A percentile compares a stretch with the other conserved stretches of the same genome.
These are phyloP conservation scores for Penicillium oxalicum DNA, from an alignment of 2,329 filamentous ascomycete species.

Conservation along the genomic window DNA sequence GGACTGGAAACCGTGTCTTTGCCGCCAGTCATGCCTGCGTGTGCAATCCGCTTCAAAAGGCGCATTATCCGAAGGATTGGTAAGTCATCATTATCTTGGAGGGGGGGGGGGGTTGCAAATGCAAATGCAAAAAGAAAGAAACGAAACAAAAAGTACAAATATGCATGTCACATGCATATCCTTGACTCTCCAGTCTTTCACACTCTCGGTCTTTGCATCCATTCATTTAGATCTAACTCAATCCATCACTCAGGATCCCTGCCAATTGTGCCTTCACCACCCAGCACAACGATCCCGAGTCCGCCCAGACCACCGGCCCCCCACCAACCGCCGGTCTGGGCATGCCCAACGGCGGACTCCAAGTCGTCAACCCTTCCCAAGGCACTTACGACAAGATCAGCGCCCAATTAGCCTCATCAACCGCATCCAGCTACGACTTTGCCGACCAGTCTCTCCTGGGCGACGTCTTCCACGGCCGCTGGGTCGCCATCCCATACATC, in stretches of 20 bases:
- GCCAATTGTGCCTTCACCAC: conserved; percentile 57
- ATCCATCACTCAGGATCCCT: conserved; percentile 28
- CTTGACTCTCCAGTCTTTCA: not conserved
- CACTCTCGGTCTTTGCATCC: too few species aligned
- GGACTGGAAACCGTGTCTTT: conserved; percentile 61
- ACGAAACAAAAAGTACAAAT: too few species aligned
- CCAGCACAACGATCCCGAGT: conserved; percentile 39
- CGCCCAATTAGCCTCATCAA: conserved; percentile 41
- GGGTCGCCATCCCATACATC: conserved; percentile 55
- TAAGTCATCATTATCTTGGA: conserved; percentile 29
- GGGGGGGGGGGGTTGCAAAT: too few species aligned
- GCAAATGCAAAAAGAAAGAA: too few species aligned
- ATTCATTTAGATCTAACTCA: not conserved
- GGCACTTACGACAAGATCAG: conserved; percentile 49
- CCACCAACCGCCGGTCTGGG: conserved; percentile 47
- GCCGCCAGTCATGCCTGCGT: conserved; percentile 79
- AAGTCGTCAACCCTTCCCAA: conserved; percentile 55
- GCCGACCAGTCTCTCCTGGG: conserved; percentile 39
- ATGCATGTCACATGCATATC: not conserved
- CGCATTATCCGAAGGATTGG: conserved; percentile 74
- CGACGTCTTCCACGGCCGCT: conserved; percentile 53
- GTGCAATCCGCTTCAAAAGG: conserved; percentile 73
- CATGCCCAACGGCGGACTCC: conserved; percentile 57
- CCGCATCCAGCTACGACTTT: conserved; percentile 51
- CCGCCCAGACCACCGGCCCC: conserved; percentile 49